Evolutionary conservation across 805 yeast genomes (phyloP), one percentile per base, ranked within the genome.

Genomic region (Pichia phayaonensis): DNA sequence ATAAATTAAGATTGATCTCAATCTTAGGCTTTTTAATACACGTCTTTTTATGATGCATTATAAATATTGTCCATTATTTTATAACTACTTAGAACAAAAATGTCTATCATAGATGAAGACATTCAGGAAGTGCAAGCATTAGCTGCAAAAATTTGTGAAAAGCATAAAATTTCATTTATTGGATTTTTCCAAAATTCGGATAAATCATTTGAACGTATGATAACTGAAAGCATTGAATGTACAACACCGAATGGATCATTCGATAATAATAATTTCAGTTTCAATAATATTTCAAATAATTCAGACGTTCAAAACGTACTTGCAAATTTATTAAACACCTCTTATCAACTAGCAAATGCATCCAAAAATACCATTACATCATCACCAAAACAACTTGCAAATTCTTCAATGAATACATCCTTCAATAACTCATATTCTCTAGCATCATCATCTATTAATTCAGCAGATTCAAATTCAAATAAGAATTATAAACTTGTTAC

Each of bases 151-250:
- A 43, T 54, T 34, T 54, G 57, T 34, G 41, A 46, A 44, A 20
- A 39, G 11, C 24, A 54, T 40, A 26, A 50, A n/a, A 26, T 52
- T 18, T 23, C 44, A 8, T 54, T 54, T 21, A 45, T 48, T 23
- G 57, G 57, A 3, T 45, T 44, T 34, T 54, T 54, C 10, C 46
- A 48, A 21, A 52, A 52, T 34, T n/a, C 48, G 1, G 22, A 18
- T 15, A 26, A 27, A 27, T 18, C 29, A 8, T 51, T 43, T 44
- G 54, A 51, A 42, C 42, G 45, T 7, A 23, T 45, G 8, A 31
- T 51, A 12, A 31, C 43, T 10, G 50, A 47, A 31, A 48, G 51
- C 8, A 40, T 41, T 22, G 48, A 47, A 13, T 23, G 22, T 18
- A 23, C 36, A 10, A 36, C 50, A 7, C 46, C 50, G 13, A 47